Evolutionary conservation across 164 flowering plant genomes (phyloP).

Genomic region (Liquidambar formosana): DNA sequence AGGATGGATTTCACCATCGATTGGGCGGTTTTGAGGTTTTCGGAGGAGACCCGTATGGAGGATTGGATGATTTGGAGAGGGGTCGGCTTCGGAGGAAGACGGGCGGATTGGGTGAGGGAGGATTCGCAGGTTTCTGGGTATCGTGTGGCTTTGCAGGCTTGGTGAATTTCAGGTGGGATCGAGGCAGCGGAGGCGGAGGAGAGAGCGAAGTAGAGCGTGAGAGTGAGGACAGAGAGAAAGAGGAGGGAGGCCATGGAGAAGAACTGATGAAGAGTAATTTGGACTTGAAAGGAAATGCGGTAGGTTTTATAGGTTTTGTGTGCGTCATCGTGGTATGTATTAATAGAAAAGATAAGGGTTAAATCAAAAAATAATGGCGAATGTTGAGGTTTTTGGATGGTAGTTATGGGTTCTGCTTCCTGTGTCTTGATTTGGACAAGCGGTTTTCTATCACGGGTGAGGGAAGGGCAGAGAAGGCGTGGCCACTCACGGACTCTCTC

Average conservation of each 20-base stretch:
- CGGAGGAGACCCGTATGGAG: constrained; percentile 40
- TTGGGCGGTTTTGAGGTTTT: constrained; percentile 51
- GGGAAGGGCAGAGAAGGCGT: no score
- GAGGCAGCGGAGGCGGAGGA: constrained; percentile 26
- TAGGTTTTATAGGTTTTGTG: constrained; percentile 12
- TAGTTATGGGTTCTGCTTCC: no score
- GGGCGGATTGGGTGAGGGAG: constrained; percentile 25
- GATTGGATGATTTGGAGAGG: constrained; percentile 49
- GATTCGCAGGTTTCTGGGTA: constrained; percentile 48
- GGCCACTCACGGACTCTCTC: no score
- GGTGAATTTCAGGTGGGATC: constrained; percentile 26
- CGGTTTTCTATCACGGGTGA: no score
- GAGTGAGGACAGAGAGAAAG: constrained; percentile 29
- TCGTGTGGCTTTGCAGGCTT: constrained; percentile 75
- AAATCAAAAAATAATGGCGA: no score
- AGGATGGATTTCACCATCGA: constrained; percentile 49
- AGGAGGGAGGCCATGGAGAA: constrained; percentile 33
- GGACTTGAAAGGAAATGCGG: not conserved
- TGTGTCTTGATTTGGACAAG: no score
- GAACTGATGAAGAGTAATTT: constrained; percentile 20
- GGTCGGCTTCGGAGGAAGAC: constrained; percentile 32
- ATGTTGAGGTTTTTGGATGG: no score
- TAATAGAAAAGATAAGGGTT: not conserved
- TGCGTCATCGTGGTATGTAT: not conserved
- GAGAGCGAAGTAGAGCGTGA: constrained; percentile 29